These are phyloP conservation scores for Metschnikowia santaceciliae DNA, from an alignment of 805 yeast genomes.

Conservation along the genomic window DNA sequence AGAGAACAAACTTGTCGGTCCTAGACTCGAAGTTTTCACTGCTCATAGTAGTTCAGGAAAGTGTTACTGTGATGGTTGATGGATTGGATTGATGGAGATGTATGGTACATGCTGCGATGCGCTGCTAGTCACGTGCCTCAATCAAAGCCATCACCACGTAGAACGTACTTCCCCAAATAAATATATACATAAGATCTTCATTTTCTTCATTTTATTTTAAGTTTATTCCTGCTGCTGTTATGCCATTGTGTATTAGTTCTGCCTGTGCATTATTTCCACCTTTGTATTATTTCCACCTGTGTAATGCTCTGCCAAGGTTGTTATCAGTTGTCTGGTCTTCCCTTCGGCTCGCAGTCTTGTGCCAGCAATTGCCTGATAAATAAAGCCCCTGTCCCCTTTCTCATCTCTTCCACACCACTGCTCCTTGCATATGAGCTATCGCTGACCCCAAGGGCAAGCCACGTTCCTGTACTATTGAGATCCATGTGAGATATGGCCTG, in stretches of 20 bases:
- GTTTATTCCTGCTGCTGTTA: too few species aligned
- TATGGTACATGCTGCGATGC: background rate
- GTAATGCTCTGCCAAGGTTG: too few species aligned
- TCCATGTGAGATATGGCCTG: slow-evolving; percentile 16
- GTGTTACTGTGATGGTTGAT: background rate
- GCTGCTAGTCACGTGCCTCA: background rate
- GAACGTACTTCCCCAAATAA: background rate
- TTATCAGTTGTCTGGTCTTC: background rate
- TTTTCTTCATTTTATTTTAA: too few species aligned
- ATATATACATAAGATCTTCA: background rate
- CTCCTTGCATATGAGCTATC: slow-evolving; percentile 12
- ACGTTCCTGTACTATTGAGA: slow-evolving; percentile 10
- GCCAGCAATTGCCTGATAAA: slow-evolving; percentile 9
- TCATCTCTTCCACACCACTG: background rate
- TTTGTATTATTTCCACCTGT: too few species aligned
- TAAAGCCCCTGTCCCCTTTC: slow-evolving; percentile 1
- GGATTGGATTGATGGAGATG: too few species aligned
- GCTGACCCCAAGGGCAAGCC: slow-evolving; percentile 12
- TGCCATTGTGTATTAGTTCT: too few species aligned
- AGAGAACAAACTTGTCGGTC: slow-evolving; percentile 22
- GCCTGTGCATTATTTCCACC: too few species aligned
- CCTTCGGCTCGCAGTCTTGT: slow-evolving; percentile 10
- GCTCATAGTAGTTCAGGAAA: background rate
- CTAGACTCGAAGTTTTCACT: background rate
- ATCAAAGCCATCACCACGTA: too few species aligned